These are phyloP conservation scores for Rhinocladiella mackenziei DNA, from an alignment of 2,329 filamentous ascomycete species.

Conservation along the genomic window DNA sequence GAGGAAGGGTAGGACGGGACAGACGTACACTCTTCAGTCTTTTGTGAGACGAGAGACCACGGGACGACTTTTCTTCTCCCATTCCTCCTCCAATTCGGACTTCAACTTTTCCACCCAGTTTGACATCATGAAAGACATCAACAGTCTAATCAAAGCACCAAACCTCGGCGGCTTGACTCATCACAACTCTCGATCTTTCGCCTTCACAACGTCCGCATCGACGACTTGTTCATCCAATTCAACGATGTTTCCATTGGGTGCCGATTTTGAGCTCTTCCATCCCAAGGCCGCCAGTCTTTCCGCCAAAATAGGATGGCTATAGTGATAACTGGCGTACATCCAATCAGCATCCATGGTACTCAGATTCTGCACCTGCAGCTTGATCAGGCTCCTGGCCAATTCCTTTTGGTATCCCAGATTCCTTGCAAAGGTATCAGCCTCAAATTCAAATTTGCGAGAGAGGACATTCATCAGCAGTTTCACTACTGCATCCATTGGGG, in stretches of 20 bases:
- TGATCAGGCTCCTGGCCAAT: slow-evolving; percentile 83
- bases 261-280: slow-evolving; percentile 67
- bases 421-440: slow-evolving; percentile 86
- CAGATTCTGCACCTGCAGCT: slow-evolving; percentile 96
- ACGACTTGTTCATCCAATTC: slow-evolving; percentile 48
- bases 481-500: slow-evolving; percentile 88
- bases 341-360: slow-evolving; percentile 98
- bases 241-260: slow-evolving; percentile 37
- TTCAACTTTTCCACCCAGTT: not conserved
- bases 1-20: too few species aligned
- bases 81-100: not conserved
- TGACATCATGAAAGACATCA: not conserved
- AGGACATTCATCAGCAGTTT: slow-evolving; percentile 95
- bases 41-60: not conserved
- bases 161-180: not conserved
- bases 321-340: slow-evolving; percentile 98
- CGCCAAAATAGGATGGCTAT: slow-evolving; percentile 92
- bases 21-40: too few species aligned
- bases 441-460: slow-evolving; percentile 90
- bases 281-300: slow-evolving; percentile 88
- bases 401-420: slow-evolving; percentile 78
- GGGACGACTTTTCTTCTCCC: not conserved
- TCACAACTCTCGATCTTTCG: slow-evolving; percentile 71
- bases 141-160: not conserved
- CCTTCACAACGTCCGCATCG: slow-evolving; percentile 58